Percentiles rank a stretch among this genome's conserved stretches.
Conservation (phyloP, 2,329 filamentous ascomycete genomes). For the Cladobotryum mycophilum region DNA sequence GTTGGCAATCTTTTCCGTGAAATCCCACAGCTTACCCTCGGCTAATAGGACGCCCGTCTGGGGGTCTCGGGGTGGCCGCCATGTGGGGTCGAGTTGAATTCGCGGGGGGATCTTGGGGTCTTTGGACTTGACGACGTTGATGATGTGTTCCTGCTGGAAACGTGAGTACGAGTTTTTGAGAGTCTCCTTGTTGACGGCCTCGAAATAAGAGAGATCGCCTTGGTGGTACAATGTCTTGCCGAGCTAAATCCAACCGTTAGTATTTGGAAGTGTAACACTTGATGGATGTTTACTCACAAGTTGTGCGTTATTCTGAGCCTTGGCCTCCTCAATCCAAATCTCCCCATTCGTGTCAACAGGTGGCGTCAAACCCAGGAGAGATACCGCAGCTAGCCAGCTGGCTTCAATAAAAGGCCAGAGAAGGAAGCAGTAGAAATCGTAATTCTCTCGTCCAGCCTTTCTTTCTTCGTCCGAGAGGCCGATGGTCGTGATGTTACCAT, state of each 20-base stretch:
- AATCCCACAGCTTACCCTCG: conserved; percentile 79
- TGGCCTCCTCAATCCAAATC: conserved; percentile 71
- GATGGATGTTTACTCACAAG: conserved; percentile 45
- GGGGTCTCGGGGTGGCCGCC: conserved; percentile 63
- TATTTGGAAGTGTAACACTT: neutral
- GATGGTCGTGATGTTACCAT: conserved; percentile 55
- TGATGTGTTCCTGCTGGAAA: conserved; percentile 86
- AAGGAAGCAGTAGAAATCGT: conserved; percentile 97
- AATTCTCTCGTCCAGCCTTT: conserved; percentile 79
- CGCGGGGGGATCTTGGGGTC: conserved; percentile 55
- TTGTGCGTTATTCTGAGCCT: conserved; percentile 76
- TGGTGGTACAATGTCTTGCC: conserved; percentile 98
- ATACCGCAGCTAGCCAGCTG: conserved; percentile 84
- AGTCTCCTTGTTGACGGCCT: conserved; percentile 97
- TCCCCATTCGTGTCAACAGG: conserved; percentile 54
- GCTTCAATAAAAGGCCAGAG: conserved; percentile 98
- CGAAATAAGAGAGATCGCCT: conserved; percentile 93
- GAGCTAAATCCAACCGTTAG: conserved; percentile 44
- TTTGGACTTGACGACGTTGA: conserved; percentile 65
- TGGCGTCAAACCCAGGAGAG: conserved; percentile 78
- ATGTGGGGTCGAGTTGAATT: conserved; percentile 65
- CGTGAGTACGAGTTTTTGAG: conserved; percentile 86
- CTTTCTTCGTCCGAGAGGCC: conserved; percentile 74
- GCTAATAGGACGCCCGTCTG: conserved; percentile 56
- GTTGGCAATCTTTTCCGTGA: conserved; percentile 79